Percentiles rank a stretch among this genome's conserved stretches.
phyloP scores from a whole-genome alignment of 2,329 filamentous ascomycete species.

The Paraphaeosphaeria sporulosa region DNA sequence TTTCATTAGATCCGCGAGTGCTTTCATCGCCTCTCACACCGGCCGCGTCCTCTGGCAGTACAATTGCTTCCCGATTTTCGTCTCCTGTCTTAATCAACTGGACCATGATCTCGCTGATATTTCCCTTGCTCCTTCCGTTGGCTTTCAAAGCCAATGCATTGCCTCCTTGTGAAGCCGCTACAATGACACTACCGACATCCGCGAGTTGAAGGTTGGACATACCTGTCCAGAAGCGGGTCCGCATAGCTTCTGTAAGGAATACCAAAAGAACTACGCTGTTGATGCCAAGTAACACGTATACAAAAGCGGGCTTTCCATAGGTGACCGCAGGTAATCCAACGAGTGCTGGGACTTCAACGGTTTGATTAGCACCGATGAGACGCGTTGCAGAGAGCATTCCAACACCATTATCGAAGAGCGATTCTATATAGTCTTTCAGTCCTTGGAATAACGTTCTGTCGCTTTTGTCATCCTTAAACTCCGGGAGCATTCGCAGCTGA shows the following conservation, averaged over 20 bases:
- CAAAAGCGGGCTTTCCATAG: conserved; percentile 13
- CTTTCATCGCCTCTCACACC: background rate
- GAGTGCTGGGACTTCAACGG: conserved; percentile 5
- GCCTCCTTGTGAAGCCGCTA: conserved; percentile 8
- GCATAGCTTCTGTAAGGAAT: conserved; percentile 2
- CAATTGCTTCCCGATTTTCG: background rate
- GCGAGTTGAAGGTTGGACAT: conserved; percentile 6
- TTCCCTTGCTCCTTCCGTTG: background rate
- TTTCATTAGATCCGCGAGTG: background rate
- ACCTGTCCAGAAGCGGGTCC: conserved; percentile 7
- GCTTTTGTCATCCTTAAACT: background rate
- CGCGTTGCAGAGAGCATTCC: conserved; percentile 13
- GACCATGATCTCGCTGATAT: background rate
- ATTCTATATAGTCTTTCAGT: conserved; percentile 11
- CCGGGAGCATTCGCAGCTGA: conserved; percentile 2
- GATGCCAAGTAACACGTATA: conserved; percentile 6
- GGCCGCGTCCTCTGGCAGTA: background rate
- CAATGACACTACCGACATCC: conserved; percentile 10
- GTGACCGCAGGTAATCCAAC: conserved; percentile 5
- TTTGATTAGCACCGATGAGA: conserved; percentile 3
- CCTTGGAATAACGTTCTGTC: conserved; percentile 1
- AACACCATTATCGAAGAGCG: conserved; percentile 14
- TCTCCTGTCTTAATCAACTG: background rate
- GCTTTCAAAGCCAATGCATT: conserved; percentile 9
- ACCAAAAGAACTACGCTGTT: conserved; percentile 10